Evolutionary conservation across 108 stramenopile species (phyloP).

Genomic region (Cylindrotheca fusiformis): DNA sequence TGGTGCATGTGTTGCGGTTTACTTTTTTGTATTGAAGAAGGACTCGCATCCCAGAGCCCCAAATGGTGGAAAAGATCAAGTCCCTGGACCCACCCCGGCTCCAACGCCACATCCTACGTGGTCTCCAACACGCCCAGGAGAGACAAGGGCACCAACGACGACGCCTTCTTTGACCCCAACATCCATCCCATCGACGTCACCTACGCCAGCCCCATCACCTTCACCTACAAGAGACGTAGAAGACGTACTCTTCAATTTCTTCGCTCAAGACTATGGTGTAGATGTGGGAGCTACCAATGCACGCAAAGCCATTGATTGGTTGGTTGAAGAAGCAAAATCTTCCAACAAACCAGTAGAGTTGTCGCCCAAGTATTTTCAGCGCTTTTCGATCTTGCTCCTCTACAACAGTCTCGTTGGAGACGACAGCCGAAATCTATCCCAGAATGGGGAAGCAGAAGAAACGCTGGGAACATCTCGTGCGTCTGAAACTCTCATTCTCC

Average conservation of each 20-base stretch:
- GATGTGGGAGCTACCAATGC: background rate
- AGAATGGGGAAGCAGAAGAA: background rate
- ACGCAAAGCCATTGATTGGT: conserved; percentile 3
- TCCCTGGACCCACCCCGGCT: conserved; percentile 6
- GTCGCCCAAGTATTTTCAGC: conserved; percentile 6
- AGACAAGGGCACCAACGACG: too few relatives aligned
- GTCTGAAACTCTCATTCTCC: background rate
- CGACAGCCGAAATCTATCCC: background rate
- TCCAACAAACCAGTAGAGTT: background rate
- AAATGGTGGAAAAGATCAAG: too few relatives aligned
- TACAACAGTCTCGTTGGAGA: background rate
- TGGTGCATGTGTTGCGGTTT: too few relatives aligned
- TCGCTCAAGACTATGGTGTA: conserved; percentile 4
- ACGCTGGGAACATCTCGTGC: background rate
- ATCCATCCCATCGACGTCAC: conserved; percentile 1
- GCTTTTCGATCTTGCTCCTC: conserved; percentile 20
- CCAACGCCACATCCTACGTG: conserved; percentile 9
- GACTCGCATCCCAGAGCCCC: too few relatives aligned
- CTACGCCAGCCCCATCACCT: background rate
- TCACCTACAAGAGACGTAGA: background rate
- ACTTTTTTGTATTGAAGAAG: too few relatives aligned
- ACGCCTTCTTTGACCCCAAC: too few relatives aligned
- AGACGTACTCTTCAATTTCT: background rate
- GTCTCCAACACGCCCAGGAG: too few relatives aligned
- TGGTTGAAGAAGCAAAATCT: conserved; percentile 5